phyloP scores from a whole-genome alignment of 345 rosid genomes.

The Eucalyptus cladocalyx region DNA sequence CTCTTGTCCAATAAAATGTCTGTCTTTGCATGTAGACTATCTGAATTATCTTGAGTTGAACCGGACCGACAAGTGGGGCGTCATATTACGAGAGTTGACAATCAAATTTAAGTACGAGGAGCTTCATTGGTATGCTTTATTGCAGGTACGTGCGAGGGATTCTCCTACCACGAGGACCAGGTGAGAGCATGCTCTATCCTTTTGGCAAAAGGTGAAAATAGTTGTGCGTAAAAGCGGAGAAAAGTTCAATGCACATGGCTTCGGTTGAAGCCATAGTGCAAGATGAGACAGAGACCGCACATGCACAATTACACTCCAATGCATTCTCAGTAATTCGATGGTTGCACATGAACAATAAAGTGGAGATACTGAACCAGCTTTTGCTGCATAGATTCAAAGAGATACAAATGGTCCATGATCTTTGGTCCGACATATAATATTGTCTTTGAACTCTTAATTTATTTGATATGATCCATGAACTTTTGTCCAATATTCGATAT shows the following conservation, averaged over 20 bases:
- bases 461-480: background rate
- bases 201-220: background rate
- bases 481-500: background rate
- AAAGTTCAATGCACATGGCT: background rate
- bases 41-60: background rate
- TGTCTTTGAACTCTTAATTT: background rate
- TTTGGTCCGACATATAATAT: background rate
- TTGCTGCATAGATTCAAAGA: background rate
- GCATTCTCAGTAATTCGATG: background rate
- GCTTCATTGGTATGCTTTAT: background rate
- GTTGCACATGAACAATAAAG: too few species aligned
- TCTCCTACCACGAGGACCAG: background rate
- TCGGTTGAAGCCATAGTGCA: background rate
- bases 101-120: background rate
- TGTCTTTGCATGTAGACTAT: background rate
- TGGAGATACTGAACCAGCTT: background rate
- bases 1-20: background rate
- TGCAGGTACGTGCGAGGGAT: background rate
- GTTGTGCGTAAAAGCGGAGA: background rate
- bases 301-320: background rate
- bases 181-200: background rate
- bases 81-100: background rate
- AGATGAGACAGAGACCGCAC: background rate
- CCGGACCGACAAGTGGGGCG: background rate
- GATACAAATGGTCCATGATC: background rate